Evolutionary conservation across 345 rosid species (phyloP), one percentile per base, ranked within the genome.

Genomic region (Salix exigua): DNA sequence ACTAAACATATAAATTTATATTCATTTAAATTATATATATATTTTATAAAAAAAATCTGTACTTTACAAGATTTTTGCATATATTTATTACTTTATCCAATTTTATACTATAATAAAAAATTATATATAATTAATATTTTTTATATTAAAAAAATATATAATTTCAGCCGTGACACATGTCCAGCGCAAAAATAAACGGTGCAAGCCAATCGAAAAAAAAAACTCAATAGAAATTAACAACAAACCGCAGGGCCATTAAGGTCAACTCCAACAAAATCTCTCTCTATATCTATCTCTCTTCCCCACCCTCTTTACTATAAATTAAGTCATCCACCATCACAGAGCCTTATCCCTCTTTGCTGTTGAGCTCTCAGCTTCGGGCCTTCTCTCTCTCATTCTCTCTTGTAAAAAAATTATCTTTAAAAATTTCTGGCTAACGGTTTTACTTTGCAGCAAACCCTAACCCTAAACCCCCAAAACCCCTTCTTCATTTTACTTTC

Each of bases 391-490:
- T 53, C 11, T 53, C 58, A 2, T 42, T 42, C 46, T 7, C 25
- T 2, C 11, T 21, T 21, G 8, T 18, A 51, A 51, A 69, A 67
- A 67, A 58, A 11, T 35, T 8, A 70, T 48, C 64, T 81, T 79
- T 50, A 68, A 58, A 58, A 58, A 58, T n/a, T 58, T 63, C 55
- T 70, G 16, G 77, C 86, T 77, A 79, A 82, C 82, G 40, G 48
- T 78, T 85, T 87, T 82, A 78, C 82, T 83, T 84, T 86, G 88
- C 88, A 74, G 83, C 76, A 68, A 87, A 81, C 89, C 92, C 89
- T 84, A 88, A 81, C 75, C 76, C 83, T 72, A 73, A 71, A 70
- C 35, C 42, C 70, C 19, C 5, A 21, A 21, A 35, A 73, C 64
- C 28, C 19, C 35, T 19, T 35, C 30, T 7, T 65, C 66, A 10